These are phyloP conservation scores for Blattamonas nauphoetae DNA, from an alignment of 78 protist species.

Conservation along the genomic window DNA sequence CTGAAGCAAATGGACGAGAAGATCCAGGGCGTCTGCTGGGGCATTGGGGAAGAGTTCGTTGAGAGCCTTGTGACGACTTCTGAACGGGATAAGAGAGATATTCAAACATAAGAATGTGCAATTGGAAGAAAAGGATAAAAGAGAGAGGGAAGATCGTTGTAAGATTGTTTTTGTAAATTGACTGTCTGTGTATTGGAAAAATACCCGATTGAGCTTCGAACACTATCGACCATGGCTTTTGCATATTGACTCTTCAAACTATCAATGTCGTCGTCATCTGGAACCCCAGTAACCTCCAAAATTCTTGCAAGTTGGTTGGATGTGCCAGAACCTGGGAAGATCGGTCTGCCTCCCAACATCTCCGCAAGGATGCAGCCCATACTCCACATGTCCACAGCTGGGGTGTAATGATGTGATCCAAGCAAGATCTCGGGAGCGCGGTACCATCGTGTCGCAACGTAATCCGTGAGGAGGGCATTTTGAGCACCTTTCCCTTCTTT, in stretches of 20 bases:
- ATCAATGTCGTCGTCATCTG: constrained; percentile 65
- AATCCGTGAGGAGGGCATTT: constrained; percentile 85
- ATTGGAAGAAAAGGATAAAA: neutral
- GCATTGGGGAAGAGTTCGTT: constrained; percentile 72
- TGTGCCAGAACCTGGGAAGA: constrained; percentile 88
- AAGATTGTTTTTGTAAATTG: neutral
- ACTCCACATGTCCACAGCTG: constrained; percentile 75
- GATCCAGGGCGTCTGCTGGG: constrained; percentile 79
- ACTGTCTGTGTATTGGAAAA: constrained; percentile 32
- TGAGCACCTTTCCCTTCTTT: constrained; percentile 17
- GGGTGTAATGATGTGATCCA: constrained; percentile 61
- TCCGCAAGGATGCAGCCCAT: constrained; percentile 93
- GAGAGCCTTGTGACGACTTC: constrained; percentile 2
- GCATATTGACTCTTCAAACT: constrained; percentile 70
- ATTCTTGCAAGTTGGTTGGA: constrained; percentile 86
- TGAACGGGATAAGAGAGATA: neutral
- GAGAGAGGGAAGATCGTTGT: neutral
- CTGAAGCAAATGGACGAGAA: constrained; percentile 59
- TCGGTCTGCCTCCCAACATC: constrained; percentile 78
- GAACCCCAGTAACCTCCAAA: constrained; percentile 61
- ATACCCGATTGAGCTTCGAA: constrained; percentile 22
- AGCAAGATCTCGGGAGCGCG: constrained; percentile 94
- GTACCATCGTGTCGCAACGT: constrained; percentile 86
- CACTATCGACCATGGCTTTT: constrained; percentile 65
- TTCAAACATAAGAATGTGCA: neutral